Conservation (phyloP, 148 eudicot species). For the Persicaria tinctoria region DNA sequence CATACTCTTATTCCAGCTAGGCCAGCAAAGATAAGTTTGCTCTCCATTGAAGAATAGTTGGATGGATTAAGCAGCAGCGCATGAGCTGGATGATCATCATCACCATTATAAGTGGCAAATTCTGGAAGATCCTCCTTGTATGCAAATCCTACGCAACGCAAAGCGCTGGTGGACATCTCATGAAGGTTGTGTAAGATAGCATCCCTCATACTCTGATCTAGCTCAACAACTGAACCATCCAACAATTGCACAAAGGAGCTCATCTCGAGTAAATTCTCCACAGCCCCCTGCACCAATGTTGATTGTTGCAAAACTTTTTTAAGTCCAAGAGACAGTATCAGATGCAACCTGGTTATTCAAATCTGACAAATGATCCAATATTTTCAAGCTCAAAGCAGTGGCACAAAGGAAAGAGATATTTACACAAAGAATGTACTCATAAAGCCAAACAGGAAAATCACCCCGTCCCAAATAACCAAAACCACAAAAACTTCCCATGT, state of each 20-base stretch:
- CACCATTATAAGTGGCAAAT: too few species aligned
- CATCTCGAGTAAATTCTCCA: slow-evolving; percentile 25
- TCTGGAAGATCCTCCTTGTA: too few species aligned
- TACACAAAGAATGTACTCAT: not conserved
- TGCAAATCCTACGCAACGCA: slow-evolving; percentile 28
- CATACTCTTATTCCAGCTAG: too few species aligned
- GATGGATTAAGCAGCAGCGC: too few species aligned
- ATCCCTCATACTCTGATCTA: slow-evolving; percentile 17
- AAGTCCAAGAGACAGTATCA: not conserved
- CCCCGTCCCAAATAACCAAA: not conserved
- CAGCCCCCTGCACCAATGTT: slow-evolving; percentile 19
- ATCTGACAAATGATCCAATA: not conserved
- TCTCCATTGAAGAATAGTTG: too few species aligned
- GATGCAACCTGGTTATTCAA: not conserved
- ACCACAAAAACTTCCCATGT: not conserved
- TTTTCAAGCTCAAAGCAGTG: not conserved
- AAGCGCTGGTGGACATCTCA: slow-evolving; percentile 21
- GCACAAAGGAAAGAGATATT: not conserved
- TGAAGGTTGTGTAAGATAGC: slow-evolving; percentile 11
- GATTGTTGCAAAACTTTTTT: not conserved
- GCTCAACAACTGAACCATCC: slow-evolving; percentile 24
- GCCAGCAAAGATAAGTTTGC: too few species aligned
- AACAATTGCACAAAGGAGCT: slow-evolving; percentile 23
- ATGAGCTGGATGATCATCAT: too few species aligned
- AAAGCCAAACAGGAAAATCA: not conserved